Evolutionary conservation across 2,329 filamentous ascomycete genomes (phyloP).

Genomic region (Aureobasidium mangrovei): DNA sequence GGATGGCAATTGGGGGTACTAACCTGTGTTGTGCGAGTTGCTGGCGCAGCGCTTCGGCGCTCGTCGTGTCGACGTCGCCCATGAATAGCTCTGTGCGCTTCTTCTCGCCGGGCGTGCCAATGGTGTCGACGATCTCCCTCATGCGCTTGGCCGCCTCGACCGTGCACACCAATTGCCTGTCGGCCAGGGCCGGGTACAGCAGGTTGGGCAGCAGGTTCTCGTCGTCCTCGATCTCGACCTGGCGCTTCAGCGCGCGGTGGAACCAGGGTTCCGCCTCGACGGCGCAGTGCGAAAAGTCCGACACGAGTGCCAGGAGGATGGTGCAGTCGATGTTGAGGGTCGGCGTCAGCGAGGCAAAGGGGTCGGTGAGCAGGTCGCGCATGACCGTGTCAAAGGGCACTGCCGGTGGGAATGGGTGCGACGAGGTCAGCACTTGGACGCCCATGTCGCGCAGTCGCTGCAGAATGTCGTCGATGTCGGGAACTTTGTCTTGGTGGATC

Average conservation of each 20-base stretch:
- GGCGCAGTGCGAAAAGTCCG: constrained; percentile 58
- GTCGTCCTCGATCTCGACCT: constrained; percentile 56
- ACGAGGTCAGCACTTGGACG: constrained; percentile 26
- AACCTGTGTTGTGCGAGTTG: background rate
- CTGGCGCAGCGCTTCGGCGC: background rate
- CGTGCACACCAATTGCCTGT: constrained; percentile 56
- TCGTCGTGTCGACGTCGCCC: constrained; percentile 27
- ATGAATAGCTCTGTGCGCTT: constrained; percentile 52
- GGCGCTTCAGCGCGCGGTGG: constrained; percentile 52
- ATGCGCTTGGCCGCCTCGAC: constrained; percentile 56
- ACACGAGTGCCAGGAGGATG: constrained; percentile 62
- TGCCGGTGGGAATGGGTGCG: background rate
- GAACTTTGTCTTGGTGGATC: constrained; percentile 41
- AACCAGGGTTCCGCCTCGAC: constrained; percentile 42
- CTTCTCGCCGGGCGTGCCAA: constrained; percentile 54
- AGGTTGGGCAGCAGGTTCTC: constrained; percentile 52
- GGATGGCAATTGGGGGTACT: background rate
- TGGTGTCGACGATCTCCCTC: constrained; percentile 55
- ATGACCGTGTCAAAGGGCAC: constrained; percentile 21
- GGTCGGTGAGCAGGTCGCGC: constrained; percentile 30
- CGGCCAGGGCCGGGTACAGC: constrained; percentile 53
- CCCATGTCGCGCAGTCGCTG: constrained; percentile 47
- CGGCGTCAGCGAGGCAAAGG: constrained; percentile 30
- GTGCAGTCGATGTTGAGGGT: constrained; percentile 58
- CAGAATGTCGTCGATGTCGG: constrained; percentile 50